Conservation (phyloP, 345 rosid species). For the Aethionema arabicum region DNA sequence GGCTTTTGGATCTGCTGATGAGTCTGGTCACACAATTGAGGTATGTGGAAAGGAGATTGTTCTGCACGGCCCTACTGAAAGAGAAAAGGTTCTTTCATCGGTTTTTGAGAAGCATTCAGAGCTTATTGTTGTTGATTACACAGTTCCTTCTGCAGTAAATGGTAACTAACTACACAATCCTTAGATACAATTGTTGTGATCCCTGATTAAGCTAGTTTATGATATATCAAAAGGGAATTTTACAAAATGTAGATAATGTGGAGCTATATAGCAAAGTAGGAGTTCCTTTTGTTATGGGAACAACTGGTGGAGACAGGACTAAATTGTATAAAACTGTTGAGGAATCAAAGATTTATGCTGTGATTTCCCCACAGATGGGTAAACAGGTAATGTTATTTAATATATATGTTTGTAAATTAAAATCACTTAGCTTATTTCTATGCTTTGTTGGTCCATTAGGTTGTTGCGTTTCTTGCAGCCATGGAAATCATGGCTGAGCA, state of each 20-base stretch:
- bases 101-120: slow-evolving; percentile 60
- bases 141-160: slow-evolving; percentile 82
- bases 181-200: neutral
- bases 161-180: slow-evolving; percentile 49
- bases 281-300: slow-evolving; percentile 97
- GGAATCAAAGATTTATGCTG: slow-evolving; percentile 67
- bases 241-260: slow-evolving; percentile 57
- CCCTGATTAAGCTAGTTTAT: slow-evolving; percentile 12
- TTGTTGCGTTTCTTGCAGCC: slow-evolving; percentile 95
- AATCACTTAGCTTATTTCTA: slow-evolving; percentile 26
- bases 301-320: slow-evolving; percentile 90
- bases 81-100: slow-evolving; percentile 67
- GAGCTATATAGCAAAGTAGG: slow-evolving; percentile 86
- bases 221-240: slow-evolving; percentile 3
- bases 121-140: slow-evolving; percentile 81
- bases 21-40: slow-evolving; percentile 60
- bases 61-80: slow-evolving; percentile 69
- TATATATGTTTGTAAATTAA: neutral
- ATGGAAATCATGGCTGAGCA: slow-evolving; percentile 97
- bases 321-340: slow-evolving; percentile 66
- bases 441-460: slow-evolving; percentile 46
- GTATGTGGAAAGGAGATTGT: slow-evolving; percentile 67
- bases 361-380: slow-evolving; percentile 99
- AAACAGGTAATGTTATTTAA: slow-evolving; percentile 58
- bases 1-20: slow-evolving; percentile 70